These are phyloP conservation scores for Arbutus unedo DNA, from an alignment of 148 eudicot species.

Conservation along the genomic window DNA sequence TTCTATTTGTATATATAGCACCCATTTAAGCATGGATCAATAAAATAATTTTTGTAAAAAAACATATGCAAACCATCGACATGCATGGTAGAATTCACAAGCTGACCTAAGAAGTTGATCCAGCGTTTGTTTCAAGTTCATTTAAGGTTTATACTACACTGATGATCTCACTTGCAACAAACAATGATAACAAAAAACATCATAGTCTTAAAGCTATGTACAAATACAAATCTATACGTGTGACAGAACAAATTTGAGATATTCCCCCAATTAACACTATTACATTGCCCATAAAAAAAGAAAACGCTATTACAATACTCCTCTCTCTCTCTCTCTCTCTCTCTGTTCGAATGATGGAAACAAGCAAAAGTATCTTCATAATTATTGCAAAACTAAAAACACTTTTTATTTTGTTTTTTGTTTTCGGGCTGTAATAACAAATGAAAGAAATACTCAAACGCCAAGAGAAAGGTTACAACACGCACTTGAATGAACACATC, in stretches of 20 bases:
- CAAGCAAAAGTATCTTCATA: background rate
- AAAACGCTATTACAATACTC: background rate
- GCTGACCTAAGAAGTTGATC: too few relatives aligned
- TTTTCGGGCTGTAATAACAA: background rate
- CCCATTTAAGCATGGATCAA: too few relatives aligned
- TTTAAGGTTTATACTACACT: too few relatives aligned
- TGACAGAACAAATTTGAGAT: background rate
- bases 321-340: background rate
- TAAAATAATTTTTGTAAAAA: too few relatives aligned
- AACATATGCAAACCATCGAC: too few relatives aligned
- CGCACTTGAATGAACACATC: background rate
- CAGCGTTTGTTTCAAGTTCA: too few relatives aligned
- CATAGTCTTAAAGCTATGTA: background rate
- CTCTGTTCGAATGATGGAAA: background rate
- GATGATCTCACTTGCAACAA: too few relatives aligned
- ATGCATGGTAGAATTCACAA: too few relatives aligned
- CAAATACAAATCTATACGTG: background rate
- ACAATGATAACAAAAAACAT: too few relatives aligned
- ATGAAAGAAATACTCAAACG: constrained; percentile 15
- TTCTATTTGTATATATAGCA: too few relatives aligned
- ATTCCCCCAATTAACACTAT: background rate
- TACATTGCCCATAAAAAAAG: background rate
- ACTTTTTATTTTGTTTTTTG: background rate
- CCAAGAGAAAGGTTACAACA: background rate
- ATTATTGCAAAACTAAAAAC: background rate